Percentiles rank a stretch among this genome's conserved stretches.
Conservation (phyloP, 73 alveolate genomes). For the Durusdinium trenchii region DNA sequence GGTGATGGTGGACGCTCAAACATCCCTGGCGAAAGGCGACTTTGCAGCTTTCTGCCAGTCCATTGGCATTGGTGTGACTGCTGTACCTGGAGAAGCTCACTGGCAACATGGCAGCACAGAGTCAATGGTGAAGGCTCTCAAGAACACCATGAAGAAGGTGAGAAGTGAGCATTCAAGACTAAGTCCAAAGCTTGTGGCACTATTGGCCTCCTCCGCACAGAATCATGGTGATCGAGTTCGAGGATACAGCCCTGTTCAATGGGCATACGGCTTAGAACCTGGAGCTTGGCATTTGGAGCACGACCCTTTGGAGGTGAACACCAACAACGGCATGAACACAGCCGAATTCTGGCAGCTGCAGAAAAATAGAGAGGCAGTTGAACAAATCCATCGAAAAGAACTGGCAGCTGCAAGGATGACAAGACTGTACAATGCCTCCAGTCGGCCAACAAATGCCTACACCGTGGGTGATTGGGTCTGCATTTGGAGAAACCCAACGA, state of each 20-base stretch:
- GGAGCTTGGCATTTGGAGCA: not conserved
- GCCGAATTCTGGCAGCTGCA: slow-evolving; percentile 10
- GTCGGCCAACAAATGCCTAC: not conserved
- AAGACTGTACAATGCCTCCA: not conserved
- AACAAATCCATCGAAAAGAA: not conserved
- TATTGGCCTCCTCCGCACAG: not conserved
- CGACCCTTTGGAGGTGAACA: slow-evolving; percentile 19
- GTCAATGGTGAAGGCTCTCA: not conserved
- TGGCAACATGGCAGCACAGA: slow-evolving; percentile 41
- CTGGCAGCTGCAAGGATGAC: slow-evolving; percentile 4
- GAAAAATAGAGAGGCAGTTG: not conserved
- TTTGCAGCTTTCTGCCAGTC: not conserved
- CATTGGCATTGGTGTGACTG: not conserved
- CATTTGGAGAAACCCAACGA: not conserved
- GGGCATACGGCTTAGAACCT: not conserved
- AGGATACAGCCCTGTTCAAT: slow-evolving; percentile 26
- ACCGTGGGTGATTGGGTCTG: slow-evolving; percentile 63
- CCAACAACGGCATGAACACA: not conserved
- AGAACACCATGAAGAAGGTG: not conserved
- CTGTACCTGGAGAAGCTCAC: not conserved
- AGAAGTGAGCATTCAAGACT: not conserved
- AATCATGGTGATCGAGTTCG: slow-evolving; percentile 1
- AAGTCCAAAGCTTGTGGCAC: not conserved
- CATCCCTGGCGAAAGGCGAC: not conserved
- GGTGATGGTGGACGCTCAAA: slow-evolving; percentile 8